Base-by-base conservation (phyloP, 345 rosid species). In the Zanthoxylum bungeanum region DNA sequence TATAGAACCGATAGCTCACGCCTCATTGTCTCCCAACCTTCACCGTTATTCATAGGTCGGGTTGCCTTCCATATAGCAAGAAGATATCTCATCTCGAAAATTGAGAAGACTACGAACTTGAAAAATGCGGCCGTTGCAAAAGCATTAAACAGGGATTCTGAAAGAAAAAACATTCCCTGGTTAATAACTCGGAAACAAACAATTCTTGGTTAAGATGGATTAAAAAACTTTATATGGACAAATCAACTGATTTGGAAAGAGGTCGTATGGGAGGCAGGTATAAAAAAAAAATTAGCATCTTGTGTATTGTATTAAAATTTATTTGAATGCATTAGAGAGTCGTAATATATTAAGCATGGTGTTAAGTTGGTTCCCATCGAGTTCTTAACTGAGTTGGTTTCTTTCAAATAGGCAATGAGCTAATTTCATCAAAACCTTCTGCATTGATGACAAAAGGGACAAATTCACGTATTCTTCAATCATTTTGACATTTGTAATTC, bases 71-170 rank as follows among this genome's bases (percentile, higher is more conserved):
- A 95, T 78, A 95, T 88, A 30, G 97, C 89, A 39, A 95, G 93
- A 77, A 95, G 99, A 83, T 90, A 92, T 80, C 98, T 88, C 98
- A 92, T 95, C 90, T 95, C 99, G 80, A 95, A 95, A 59, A 95
- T 95, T 28, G 99, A 95, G 79, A 95, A 95, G 75, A 95, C 97
- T 47, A 92, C 96, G 52, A 95, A 95, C 86, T 95, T 95, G 98
- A 95, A 95, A 85, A 95, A 95, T 46, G 98, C 96, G 9, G 97
- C 99, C 31, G 98, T 92, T 60, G 98, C 99, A 85, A 95, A 95
- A 64, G 99, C 99, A 76, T 95, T 92, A 74, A 95, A 95, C 73
- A 95, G 80, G 67, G 99, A 95, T 74, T 95, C 98, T 95, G 98
- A 73, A 76, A 14, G 40, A 77, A 37, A 76, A 59, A 80, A 55